These are phyloP conservation scores for Talaromyces nanjingensis DNA, from an alignment of 495 filamentous ascomycete genomes.

Conservation along the genomic window DNA sequence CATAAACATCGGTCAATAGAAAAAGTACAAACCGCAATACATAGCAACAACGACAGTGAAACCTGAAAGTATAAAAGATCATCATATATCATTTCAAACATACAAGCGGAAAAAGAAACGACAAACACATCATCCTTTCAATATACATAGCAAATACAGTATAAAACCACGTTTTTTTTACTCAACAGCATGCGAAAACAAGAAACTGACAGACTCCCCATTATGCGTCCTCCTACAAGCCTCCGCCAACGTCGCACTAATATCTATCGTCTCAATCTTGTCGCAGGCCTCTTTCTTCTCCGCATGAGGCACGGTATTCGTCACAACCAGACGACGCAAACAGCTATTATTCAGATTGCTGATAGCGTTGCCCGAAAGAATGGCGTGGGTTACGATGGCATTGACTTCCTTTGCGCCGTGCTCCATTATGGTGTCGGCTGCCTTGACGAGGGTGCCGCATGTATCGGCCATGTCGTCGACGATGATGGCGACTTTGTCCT, in stretches of 20 bases:
- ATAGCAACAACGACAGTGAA: background rate
- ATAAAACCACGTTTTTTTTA: constrained; percentile 14
- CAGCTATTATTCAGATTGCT: constrained; percentile 78
- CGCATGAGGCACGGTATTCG: constrained; percentile 93
- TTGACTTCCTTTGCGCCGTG: constrained; percentile 84
- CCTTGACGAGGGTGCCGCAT: constrained; percentile 90
- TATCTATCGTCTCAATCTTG: constrained; percentile 84
- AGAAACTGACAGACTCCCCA: constrained; percentile 84
- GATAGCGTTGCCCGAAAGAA: constrained; percentile 85
- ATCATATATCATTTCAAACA: background rate
- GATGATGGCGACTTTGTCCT: constrained; percentile 61
- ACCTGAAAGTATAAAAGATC: background rate
- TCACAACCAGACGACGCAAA: constrained; percentile 77
- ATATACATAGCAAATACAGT: constrained; percentile 5
- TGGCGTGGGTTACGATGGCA: constrained; percentile 94
- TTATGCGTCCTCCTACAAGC: constrained; percentile 83
- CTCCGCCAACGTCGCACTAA: constrained; percentile 76
- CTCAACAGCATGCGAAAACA: constrained; percentile 78
- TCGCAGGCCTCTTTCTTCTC: constrained; percentile 68
- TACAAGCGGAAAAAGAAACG: background rate
- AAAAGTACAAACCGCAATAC: background rate
- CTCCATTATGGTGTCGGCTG: constrained; percentile 82
- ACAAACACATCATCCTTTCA: background rate
- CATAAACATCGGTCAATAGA: background rate
- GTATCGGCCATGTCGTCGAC: constrained; percentile 87